These are phyloP conservation scores for Coffea eugenioides DNA, from an alignment of 257 asterid species.

Conservation along the genomic window DNA sequence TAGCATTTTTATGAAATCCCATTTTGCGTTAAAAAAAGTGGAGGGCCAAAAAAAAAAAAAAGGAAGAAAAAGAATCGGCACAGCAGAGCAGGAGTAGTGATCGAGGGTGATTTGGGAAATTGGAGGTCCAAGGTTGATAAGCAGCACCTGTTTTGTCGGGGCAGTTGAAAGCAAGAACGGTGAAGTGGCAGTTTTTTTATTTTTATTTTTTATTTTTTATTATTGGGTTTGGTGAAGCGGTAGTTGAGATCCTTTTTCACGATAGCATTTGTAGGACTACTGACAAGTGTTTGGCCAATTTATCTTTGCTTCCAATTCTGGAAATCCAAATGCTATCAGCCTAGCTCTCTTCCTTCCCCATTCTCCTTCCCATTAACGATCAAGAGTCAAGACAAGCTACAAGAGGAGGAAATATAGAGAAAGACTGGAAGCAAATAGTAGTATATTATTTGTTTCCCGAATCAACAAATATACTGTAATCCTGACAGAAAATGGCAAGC, in stretches of 20 bases:
- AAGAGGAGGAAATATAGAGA: neutral
- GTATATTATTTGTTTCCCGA: neutral
- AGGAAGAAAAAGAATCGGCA: too few relatives aligned
- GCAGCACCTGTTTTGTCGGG: conserved; percentile 25
- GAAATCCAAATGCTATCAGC: neutral
- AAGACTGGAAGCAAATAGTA: neutral
- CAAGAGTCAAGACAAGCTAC: neutral
- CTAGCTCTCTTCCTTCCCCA: neutral
- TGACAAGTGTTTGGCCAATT: conserved; percentile 43
- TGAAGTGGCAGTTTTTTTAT: conserved; percentile 21
- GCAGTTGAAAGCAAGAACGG: conserved; percentile 18
- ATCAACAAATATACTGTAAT: neutral
- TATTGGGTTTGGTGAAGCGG: neutral
- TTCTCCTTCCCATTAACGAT: neutral
- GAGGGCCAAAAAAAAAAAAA: neutral
- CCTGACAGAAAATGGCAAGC: conserved; percentile 39
- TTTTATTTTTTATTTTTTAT: too few relatives aligned
- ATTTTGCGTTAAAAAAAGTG: too few relatives aligned
- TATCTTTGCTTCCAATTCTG: conserved; percentile 23
- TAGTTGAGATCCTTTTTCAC: conserved; percentile 54
- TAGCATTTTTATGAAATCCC: too few relatives aligned
- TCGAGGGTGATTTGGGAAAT: neutral
- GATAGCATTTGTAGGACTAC: conserved; percentile 41
- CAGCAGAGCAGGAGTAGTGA: too few relatives aligned
- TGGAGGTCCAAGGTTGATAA: neutral